phyloP scores from a whole-genome alignment of 768 basidiomycete genomes.

The Hemileccinum impolitum region DNA sequence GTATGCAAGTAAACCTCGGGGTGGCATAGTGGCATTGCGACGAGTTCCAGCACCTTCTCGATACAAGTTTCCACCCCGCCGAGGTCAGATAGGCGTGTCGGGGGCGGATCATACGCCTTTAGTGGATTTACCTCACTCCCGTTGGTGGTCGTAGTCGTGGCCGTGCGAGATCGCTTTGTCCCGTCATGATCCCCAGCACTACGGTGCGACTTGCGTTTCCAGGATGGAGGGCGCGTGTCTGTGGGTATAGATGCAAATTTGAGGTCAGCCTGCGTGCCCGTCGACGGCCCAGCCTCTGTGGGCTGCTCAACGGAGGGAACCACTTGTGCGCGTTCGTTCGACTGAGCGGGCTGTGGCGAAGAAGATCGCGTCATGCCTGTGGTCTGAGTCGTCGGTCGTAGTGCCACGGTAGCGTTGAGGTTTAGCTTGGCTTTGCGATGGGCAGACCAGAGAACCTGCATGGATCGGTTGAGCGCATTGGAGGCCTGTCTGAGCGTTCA shows the following conservation, averaged over 20 bases:
- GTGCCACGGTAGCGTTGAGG: constrained; percentile 42
- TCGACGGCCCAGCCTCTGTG: constrained; percentile 10
- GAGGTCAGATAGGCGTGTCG: constrained; percentile 74
- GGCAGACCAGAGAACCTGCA: constrained; percentile 75
- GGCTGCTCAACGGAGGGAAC: constrained; percentile 17
- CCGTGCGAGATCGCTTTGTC: constrained; percentile 53
- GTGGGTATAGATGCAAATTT: background rate
- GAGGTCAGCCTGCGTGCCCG: background rate
- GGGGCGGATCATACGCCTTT: constrained; percentile 59
- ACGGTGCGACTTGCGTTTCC: constrained; percentile 66
- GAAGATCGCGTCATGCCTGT: constrained; percentile 4
- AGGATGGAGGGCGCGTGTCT: constrained; percentile 23
- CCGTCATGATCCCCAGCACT: constrained; percentile 41
- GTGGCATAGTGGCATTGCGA: constrained; percentile 91
- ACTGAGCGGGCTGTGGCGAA: background rate
- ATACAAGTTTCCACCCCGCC: constrained; percentile 85
- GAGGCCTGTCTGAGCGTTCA: constrained; percentile 57
- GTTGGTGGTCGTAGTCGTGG: constrained; percentile 19
- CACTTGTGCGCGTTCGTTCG: constrained; percentile 27
- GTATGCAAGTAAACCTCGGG: constrained; percentile 95
- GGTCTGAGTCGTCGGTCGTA: background rate
- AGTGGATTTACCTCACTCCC: constrained; percentile 14
- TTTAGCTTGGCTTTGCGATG: constrained; percentile 68
- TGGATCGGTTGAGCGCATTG: constrained; percentile 72
- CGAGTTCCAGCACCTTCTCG: constrained; percentile 94